A percentile compares a stretch with the other conserved stretches of the same genome.
phyloP scores from a whole-genome alignment of 148 eudicot species.

The Simmondsia chinensis region DNA sequence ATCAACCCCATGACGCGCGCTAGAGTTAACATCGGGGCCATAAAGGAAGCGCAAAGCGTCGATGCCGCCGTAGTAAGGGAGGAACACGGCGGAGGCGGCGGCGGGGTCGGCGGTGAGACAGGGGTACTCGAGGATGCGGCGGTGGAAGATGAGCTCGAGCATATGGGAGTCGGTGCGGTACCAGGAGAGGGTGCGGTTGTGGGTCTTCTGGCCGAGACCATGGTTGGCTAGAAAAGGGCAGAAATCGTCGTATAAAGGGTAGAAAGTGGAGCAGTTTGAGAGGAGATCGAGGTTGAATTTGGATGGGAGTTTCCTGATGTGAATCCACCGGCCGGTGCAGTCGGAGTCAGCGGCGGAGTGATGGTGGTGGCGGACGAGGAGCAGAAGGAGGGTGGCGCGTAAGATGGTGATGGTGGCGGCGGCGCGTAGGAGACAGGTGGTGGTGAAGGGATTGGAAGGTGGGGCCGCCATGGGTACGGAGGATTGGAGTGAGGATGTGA shows the following conservation, averaged over 20 bases:
- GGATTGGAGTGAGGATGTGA: too few species aligned
- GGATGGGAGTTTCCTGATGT: constrained; percentile 68
- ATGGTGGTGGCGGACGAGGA: constrained; percentile 8
- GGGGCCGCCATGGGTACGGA: too few species aligned
- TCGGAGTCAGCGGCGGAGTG: constrained; percentile 19
- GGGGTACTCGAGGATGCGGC: constrained; percentile 81
- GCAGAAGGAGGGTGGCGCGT: constrained; percentile 13
- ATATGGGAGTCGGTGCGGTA: constrained; percentile 62
- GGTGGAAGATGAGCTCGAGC: constrained; percentile 79
- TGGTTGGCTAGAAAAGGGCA: constrained; percentile 68
- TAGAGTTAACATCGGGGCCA: constrained; percentile 46
- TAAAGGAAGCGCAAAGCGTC: constrained; percentile 49
- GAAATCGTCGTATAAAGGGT: constrained; percentile 44
- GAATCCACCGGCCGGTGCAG: constrained; percentile 56
- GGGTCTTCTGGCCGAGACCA: constrained; percentile 75
- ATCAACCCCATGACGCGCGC: constrained; percentile 47
- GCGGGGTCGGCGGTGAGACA: constrained; percentile 45
- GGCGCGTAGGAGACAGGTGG: too few species aligned
- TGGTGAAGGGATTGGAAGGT: too few species aligned
- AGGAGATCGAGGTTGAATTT: constrained; percentile 64
- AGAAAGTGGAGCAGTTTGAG: constrained; percentile 44
- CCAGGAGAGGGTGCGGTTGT: constrained; percentile 67
- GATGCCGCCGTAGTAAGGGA: constrained; percentile 65
- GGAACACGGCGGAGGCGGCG: constrained; percentile 45
- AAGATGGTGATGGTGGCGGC: constrained; percentile 13